Base-by-base conservation (phyloP, 148 eudicot genomes). In the Camellia lanceoleosa region DNA sequence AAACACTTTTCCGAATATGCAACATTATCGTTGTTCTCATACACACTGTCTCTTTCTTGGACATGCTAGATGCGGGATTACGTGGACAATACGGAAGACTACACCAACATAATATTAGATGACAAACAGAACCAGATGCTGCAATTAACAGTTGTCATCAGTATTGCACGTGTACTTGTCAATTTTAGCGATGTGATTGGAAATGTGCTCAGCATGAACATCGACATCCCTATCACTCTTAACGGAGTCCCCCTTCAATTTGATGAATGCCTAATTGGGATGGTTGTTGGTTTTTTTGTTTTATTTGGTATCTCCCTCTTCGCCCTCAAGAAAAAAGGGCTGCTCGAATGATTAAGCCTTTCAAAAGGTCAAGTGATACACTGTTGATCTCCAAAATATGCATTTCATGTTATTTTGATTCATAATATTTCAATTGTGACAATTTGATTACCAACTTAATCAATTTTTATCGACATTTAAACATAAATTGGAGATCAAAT, bases 111-210 rank as follows among this genome's bases (percentile, higher is more conserved):
- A 11, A 70, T 70, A n/a, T 12, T 72, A 60, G 75, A 72, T 52
- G 75, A 72, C 12, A 72, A 72, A 54, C 75, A 72, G 75, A 73
- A 73, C 62, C 76, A 54, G 76, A 41, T 73, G 63, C 62, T 73
- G 42, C 63, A 30, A 73, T 5, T 73, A 7, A 63, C 63, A 38
- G 76, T 73, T 14, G 62, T 52, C 30, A 5, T 73, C 0, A 73
- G 76, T 44, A 73, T 44, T 30, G 76, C 62, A 30, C 14, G 3
- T 30, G 14, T 73, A 41, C 16, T 55, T 6, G 11, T 73, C 62
- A 55, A 7, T 55, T 3, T 55, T 0, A 63, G 76, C 20, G 55
- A 30, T 55, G 76, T 73, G 76, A 73, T 38, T 55, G n/a, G 20
- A 54, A 47, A 63, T 6, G 10, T 73, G 14, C 0, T 55, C 0